Evolutionary conservation across 2,329 filamentous ascomycete genomes (phyloP), one percentile per base, ranked within the genome.

Genomic region (Trichoderma simmonsii): DNA sequence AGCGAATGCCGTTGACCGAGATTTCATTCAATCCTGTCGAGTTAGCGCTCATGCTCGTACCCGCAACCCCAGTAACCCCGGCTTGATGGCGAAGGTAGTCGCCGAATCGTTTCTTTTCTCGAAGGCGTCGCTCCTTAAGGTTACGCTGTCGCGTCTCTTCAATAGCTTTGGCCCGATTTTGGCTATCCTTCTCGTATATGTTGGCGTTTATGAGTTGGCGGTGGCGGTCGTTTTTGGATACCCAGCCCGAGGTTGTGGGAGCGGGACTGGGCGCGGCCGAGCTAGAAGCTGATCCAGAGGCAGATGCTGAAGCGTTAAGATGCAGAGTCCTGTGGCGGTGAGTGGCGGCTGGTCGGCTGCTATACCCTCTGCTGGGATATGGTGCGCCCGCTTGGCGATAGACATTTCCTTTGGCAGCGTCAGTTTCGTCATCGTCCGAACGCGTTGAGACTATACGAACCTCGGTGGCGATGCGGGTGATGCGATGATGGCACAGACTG

Each of bases 121-220:
- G 84, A 62, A 84, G 83, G 70, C 90, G 85, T 68, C 83, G 86
- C 64, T 85, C 81, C 24, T 84, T 83, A 61, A 89, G 82, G 75
- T 88, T 90, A 70, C 88, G 86, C 73, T 86, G 85, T 15, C 88
- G 85, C 2, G 90, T 92, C 76, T 92, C 88, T 75, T 93, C 91
- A 57, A 95, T 92, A 12, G 91, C 92, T 77, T 89, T 91, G 11
- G 88, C 84, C 59, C 92, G 88, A 34, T 88, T 87, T 78, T 93
- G 88, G 12, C 87, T 86, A 73, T 93, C 90, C 79, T 93, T 91
- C 74, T 94, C 90, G 79, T 92, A 96, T 1, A 95, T 88, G 18
- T 89, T 88, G 24, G 91, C 89, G 79, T 95, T 97, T 81, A 97
- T 96, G 54, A 97, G 84, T 80, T 97, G 93, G 78, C 93, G 88